Conservation (phyloP, 1,139 yeast genomes). For the Diutina pseudorugosa region DNA sequence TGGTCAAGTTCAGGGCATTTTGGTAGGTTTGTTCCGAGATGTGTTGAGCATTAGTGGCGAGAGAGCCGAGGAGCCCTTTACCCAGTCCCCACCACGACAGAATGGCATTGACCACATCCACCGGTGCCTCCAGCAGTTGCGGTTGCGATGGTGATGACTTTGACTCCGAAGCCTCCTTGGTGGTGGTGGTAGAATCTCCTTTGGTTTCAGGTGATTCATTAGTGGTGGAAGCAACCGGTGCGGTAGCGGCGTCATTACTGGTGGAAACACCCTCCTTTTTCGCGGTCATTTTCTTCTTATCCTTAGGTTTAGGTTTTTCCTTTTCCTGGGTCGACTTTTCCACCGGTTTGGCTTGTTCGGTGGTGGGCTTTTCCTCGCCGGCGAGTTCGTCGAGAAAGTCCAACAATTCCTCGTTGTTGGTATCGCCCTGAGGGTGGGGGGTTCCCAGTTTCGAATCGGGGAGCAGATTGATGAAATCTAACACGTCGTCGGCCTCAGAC, state of each 20-base stretch:
- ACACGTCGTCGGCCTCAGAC: conserved; percentile 55
- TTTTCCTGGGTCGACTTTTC: too few relatives aligned
- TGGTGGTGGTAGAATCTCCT: too few relatives aligned
- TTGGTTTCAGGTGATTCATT: conserved; percentile 1
- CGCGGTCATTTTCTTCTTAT: background rate
- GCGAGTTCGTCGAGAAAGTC: conserved; percentile 82
- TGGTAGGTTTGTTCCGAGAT: conserved; percentile 32
- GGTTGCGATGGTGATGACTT: too few relatives aligned
- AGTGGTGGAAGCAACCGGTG: background rate
- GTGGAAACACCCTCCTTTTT: background rate
- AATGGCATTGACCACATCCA: conserved; percentile 59
- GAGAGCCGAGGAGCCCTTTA: conserved; percentile 55
- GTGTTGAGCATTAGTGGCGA: conserved; percentile 31
- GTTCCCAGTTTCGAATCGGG: conserved; percentile 50
- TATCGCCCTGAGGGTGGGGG: conserved; percentile 22
- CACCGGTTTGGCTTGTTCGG: too few relatives aligned
- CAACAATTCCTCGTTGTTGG: conserved; percentile 60
- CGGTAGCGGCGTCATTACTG: background rate
- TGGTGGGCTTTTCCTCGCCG: conserved; percentile 30
- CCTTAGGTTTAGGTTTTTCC: too few relatives aligned
- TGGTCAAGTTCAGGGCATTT: conserved; percentile 30
- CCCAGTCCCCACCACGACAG: conserved; percentile 78
- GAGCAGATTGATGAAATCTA: conserved; percentile 79
- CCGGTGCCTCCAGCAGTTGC: conserved; percentile 8
- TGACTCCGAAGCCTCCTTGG: too few relatives aligned